phyloP scores from a whole-genome alignment of 495 filamentous ascomycete genomes.

The Neurospora tetrasperma region DNA sequence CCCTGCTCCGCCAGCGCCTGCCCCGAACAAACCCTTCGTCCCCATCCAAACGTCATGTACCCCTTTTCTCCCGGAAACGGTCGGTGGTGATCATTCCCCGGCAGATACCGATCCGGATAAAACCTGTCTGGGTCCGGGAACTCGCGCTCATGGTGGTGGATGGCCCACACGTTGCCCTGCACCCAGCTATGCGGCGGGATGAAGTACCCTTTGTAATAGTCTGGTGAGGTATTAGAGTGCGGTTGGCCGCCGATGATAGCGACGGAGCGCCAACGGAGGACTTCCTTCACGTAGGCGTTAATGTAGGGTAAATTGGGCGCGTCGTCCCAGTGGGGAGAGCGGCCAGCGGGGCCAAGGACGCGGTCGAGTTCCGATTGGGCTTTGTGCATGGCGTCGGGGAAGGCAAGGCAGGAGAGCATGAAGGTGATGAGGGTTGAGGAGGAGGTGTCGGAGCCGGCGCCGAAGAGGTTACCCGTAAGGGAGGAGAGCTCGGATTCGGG shows the following conservation, averaged over 20 bases:
- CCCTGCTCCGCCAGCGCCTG: conserved; percentile 49
- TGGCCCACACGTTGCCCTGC: conserved; percentile 55
- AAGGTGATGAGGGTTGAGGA: conserved; percentile 54
- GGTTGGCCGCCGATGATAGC: conserved; percentile 54
- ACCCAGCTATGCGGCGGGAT: conserved; percentile 47
- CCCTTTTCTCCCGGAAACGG: conserved; percentile 49
- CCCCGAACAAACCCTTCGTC: conserved; percentile 48
- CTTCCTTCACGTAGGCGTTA: conserved; percentile 51
- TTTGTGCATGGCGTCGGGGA: conserved; percentile 34
- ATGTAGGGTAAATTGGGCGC: conserved; percentile 48
- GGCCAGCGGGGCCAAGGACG: conserved; percentile 37
- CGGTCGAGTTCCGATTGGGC: conserved; percentile 45
- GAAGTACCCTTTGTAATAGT: conserved; percentile 45
- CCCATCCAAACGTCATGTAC: conserved; percentile 57
- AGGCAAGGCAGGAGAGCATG: conserved; percentile 49
- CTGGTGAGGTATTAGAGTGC: conserved; percentile 50
- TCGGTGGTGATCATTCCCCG: conserved; percentile 36
- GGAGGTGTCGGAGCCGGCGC: conserved; percentile 57
- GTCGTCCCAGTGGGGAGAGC: conserved; percentile 50
- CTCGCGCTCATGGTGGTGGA: conserved; percentile 52
- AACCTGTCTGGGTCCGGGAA: conserved; percentile 53
- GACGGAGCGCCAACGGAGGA: conserved; percentile 53
- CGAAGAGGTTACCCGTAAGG: conserved; percentile 52
- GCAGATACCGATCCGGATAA: conserved; percentile 37
- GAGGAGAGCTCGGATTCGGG: conserved; percentile 46